Evolutionary conservation across 306 rosid genomes (phyloP).

Genomic region (Sindora glabra): DNA sequence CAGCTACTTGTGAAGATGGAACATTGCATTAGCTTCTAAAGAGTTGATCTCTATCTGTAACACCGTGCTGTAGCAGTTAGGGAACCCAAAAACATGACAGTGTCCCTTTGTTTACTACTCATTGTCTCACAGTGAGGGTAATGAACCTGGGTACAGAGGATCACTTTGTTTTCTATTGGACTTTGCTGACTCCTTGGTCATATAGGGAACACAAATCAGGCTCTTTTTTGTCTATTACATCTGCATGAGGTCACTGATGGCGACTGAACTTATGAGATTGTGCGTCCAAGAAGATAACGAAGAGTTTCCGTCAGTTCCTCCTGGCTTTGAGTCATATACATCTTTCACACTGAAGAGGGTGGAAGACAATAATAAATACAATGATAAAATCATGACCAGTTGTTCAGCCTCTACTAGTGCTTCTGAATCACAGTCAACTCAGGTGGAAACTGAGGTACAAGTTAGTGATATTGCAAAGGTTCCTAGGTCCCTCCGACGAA

Average conservation of each 20-base stretch:
- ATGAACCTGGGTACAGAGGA: constrained; percentile 1
- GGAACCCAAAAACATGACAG: not conserved
- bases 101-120: constrained; percentile 6
- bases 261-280: constrained; percentile 79
- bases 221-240: constrained; percentile 3
- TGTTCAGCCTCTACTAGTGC: constrained; percentile 39
- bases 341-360: constrained; percentile 53
- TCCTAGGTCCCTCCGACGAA: constrained; percentile 62
- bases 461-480: constrained; percentile 39
- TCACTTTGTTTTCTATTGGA: not conserved
- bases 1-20: constrained; percentile 14
- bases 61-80: constrained; percentile 15
- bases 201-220: constrained; percentile 18
- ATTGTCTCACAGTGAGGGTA: constrained; percentile 19
- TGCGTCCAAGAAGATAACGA: constrained; percentile 84
- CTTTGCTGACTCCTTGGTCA: constrained; percentile 17
- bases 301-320: constrained; percentile 93
- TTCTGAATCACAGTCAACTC: constrained; percentile 45
- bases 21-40: constrained; percentile 20
- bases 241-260: constrained; percentile 49
- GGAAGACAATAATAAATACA: constrained; percentile 43
- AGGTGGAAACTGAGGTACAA: constrained; percentile 37
- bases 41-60: constrained; percentile 16
- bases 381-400: constrained; percentile 27
- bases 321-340: constrained; percentile 88